phyloP scores from a whole-genome alignment of 352 stramenopile species.

The Phytophthora boehmeriae region DNA sequence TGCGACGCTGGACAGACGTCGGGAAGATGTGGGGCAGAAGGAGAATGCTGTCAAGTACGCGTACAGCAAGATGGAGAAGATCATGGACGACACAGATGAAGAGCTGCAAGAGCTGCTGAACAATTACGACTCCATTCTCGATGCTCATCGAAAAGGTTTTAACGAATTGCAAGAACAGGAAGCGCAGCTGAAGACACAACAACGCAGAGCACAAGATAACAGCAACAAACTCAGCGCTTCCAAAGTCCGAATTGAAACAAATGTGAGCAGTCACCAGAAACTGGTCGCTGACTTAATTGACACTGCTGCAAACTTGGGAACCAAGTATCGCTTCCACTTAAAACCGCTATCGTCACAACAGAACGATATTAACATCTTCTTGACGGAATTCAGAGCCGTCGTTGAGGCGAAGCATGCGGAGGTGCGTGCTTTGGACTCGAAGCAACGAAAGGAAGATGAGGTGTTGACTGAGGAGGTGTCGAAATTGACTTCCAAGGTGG shows the following conservation, averaged over 20 bases:
- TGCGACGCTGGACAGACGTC: constrained; percentile 35
- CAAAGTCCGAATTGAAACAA: constrained; percentile 60
- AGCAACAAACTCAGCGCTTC: constrained; percentile 40
- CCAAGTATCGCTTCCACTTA: constrained; percentile 66
- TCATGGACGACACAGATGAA: constrained; percentile 78
- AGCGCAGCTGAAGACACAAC: constrained; percentile 32
- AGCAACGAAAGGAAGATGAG: constrained; percentile 53
- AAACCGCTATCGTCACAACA: constrained; percentile 56
- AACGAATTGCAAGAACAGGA: constrained; percentile 40
- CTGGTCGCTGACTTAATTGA: constrained; percentile 49
- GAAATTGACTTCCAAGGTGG: constrained; percentile 56
- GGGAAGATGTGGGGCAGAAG: constrained; percentile 44
- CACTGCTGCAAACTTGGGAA: constrained; percentile 44
- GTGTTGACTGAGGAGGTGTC: constrained; percentile 50
- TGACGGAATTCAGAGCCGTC: constrained; percentile 49
- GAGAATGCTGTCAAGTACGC: constrained; percentile 43
- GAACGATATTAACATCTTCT: constrained; percentile 58
- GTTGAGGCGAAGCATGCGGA: constrained; percentile 49
- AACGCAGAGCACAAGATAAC: constrained; percentile 33
- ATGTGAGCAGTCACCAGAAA: constrained; percentile 51
- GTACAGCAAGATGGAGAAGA: constrained; percentile 59
- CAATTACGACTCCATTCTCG: constrained; percentile 63
- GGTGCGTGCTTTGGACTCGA: constrained; percentile 41
- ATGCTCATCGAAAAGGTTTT: constrained; percentile 44
- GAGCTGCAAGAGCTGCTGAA: constrained; percentile 56